phyloP scores from a whole-genome alignment of 768 basidiomycete genomes.

The Kwoniella dejecticola region DNA sequence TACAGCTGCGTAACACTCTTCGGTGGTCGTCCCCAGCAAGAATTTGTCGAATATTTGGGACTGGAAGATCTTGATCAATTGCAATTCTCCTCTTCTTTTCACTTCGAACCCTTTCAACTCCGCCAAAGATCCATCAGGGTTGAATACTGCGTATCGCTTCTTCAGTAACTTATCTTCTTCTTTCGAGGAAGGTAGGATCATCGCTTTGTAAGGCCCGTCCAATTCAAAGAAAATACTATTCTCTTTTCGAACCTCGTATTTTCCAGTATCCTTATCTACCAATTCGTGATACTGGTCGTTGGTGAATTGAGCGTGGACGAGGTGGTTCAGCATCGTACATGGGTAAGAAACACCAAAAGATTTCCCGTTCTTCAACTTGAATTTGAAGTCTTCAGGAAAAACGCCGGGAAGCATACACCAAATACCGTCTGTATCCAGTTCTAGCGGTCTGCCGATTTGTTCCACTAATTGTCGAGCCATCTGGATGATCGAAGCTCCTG shows the following conservation, averaged over 20 bases:
- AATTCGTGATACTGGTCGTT: constrained; percentile 97
- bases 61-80: constrained; percentile 99
- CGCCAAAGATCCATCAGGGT: constrained; percentile 94
- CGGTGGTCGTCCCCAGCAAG: constrained; percentile 84
- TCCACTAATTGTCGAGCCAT: constrained; percentile 97
- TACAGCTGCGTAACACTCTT: constrained; percentile 93
- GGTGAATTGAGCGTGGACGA: constrained; percentile 92
- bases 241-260: constrained; percentile 84
- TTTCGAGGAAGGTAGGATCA: constrained; percentile 98
- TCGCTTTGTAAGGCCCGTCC: constrained; percentile 96
- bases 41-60: constrained; percentile 98
- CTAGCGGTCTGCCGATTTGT: constrained; percentile 94
- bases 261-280: constrained; percentile 73
- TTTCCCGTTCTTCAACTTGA: constrained; percentile 86
- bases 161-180: constrained; percentile 98
- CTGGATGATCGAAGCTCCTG: constrained; percentile 96
- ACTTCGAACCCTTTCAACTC: constrained; percentile 99
- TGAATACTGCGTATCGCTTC: constrained; percentile 98
- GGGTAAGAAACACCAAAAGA: constrained; percentile 88
- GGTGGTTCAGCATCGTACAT: constrained; percentile 98
- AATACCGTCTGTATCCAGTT: constrained; percentile 97
- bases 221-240: constrained; percentile 99
- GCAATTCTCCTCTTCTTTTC: constrained; percentile 93
- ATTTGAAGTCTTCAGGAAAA: constrained; percentile 97
- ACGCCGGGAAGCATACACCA: constrained; percentile 99